Evolutionary conservation across 2,329 filamentous ascomycete genomes (phyloP), one percentile per base, ranked within the genome.

Genomic region (Colletotrichum sp.): DNA sequence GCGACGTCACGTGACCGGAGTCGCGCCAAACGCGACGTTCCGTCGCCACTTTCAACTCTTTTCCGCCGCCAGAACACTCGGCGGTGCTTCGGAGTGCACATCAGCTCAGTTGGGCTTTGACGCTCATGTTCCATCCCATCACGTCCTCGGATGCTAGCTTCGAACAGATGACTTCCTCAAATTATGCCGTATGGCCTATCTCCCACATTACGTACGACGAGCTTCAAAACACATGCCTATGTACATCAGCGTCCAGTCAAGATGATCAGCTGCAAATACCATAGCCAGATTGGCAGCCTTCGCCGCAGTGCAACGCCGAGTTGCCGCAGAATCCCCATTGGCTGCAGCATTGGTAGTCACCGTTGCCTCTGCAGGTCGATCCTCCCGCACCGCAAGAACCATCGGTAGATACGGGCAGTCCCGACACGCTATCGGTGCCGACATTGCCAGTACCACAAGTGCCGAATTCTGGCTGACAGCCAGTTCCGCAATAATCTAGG

Each of bases 291-390:
- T 79, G 78, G 28, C 78, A 79, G 8, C 75, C 78, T 12, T 39
- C 21, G 39, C 79, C 79, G 26, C 78, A 80, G 63, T 78, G 71
- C 4, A 63, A 32, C 16, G 34, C 18, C 2, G 70, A 72, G 7
- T 66, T 68, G 15, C 79, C 79, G 32, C 79, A 80, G 62, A 77
- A 80, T 10, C 79, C 79, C 9, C 67, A 77, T 18, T 65, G 13
- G 18, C 78, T 79, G 57, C 79, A 80, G 63, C 79, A 80, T 39
- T 75, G 69, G 63, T 77, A 28, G 59, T 59, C 69, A 55, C 73
- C 73, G 34, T 77, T 74, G n/a, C 76, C 76, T 32, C 30, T 55
- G 32, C 77, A 78, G 6, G 77, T 78, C 3, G 75, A 68, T 28
- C 55, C 65, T 6, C 75, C 71, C 7, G 63, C 59, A 30, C 77